Conservation (phyloP, 2,329 filamentous ascomycete species). For the Helicocarpus griseus region DNA sequence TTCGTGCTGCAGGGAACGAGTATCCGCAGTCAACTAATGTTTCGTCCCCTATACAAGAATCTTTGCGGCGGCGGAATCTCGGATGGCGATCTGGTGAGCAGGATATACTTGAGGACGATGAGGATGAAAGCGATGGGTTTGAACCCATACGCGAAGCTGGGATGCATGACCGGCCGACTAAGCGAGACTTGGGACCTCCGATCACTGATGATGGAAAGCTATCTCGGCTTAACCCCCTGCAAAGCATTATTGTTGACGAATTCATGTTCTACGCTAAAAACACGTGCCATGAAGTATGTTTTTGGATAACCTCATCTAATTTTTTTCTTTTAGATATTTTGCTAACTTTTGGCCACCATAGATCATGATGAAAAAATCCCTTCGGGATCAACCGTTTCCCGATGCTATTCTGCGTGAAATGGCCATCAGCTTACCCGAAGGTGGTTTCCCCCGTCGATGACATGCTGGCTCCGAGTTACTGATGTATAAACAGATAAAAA, state of each 20-base stretch:
- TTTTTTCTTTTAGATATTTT: background rate
- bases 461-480: constrained; percentile 4
- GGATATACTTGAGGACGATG: constrained; percentile 22
- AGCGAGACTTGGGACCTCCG: constrained; percentile 32
- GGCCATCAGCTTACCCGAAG: constrained; percentile 37
- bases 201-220: constrained; percentile 37
- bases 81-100: constrained; percentile 16
- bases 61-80: constrained; percentile 27
- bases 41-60: constrained; percentile 51
- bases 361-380: constrained; percentile 34
- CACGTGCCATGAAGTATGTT: constrained; percentile 32
- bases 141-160: constrained; percentile 31
- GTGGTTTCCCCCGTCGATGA: constrained; percentile 16
- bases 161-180: constrained; percentile 18
- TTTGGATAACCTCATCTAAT: background rate
- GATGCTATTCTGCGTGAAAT: constrained; percentile 40
- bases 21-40: constrained; percentile 57
- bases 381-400: constrained; percentile 38
- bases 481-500: constrained; percentile 22
- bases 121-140: constrained; percentile 35
- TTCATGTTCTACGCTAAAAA: constrained; percentile 38
- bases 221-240: constrained; percentile 32
- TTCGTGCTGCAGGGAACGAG: constrained; percentile 29
- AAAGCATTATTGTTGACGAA: constrained; percentile 37
- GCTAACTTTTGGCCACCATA: constrained; percentile 17